phyloP scores from a whole-genome alignment of 1,284 basidiomycete genomes.

The Cerioporus squamosus region DNA sequence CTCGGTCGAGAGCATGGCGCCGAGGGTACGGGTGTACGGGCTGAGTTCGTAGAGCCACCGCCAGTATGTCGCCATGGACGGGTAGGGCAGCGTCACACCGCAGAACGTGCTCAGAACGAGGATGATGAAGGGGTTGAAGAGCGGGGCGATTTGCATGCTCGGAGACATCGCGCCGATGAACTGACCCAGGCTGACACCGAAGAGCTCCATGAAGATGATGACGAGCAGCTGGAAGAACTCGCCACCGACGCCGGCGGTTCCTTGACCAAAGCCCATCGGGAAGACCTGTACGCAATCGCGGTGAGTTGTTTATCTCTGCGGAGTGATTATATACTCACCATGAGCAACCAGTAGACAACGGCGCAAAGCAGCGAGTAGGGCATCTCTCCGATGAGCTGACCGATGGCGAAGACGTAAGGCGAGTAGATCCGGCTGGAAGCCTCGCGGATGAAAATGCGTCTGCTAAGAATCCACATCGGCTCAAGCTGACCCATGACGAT shows the following conservation, averaged over 20 bases:
- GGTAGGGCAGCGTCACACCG: slow-evolving; percentile 82
- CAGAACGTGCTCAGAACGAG: slow-evolving; percentile 76
- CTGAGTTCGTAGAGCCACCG: slow-evolving; percentile 76
- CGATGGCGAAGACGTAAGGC: slow-evolving; percentile 82
- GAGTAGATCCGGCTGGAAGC: slow-evolving; percentile 80
- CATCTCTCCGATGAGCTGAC: slow-evolving; percentile 83
- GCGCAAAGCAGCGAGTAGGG: slow-evolving; percentile 80
- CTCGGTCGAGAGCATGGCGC: slow-evolving; percentile 80
- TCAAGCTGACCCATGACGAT: slow-evolving; percentile 84
- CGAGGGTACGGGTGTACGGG: slow-evolving; percentile 76
- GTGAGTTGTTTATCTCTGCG: too few species aligned
- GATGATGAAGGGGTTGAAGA: slow-evolving; percentile 82
- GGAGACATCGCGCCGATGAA: slow-evolving; percentile 79
- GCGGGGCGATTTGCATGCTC: slow-evolving; percentile 74
- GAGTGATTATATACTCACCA: slow-evolving; percentile 39
- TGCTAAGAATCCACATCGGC: slow-evolving; percentile 85
- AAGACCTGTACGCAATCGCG: slow-evolving; percentile 46
- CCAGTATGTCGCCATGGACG: slow-evolving; percentile 75
- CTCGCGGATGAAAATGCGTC: slow-evolving; percentile 75
- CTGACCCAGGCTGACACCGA: slow-evolving; percentile 80
- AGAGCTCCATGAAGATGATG: slow-evolving; percentile 74
- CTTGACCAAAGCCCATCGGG: slow-evolving; percentile 76
- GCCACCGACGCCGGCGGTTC: slow-evolving; percentile 59
- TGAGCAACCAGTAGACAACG: slow-evolving; percentile 77
- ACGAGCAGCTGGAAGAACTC: slow-evolving; percentile 80